Conservation (phyloP, 352 stramenopile species). For the Pythium myriotylum region DNA sequence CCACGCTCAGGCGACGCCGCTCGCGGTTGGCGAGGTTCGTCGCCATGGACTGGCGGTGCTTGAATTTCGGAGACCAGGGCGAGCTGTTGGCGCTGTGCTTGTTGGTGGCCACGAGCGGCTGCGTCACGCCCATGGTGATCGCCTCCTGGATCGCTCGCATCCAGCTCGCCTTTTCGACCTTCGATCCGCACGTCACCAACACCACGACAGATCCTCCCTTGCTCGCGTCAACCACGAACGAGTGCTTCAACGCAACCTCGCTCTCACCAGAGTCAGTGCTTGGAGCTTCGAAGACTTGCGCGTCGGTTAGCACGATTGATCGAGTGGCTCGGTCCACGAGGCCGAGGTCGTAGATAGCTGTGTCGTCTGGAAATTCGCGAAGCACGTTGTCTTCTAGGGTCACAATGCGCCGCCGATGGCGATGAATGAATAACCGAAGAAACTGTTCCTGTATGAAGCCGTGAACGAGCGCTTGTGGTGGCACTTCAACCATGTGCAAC, state of each 20-base stretch:
- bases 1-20: constrained; percentile 4
- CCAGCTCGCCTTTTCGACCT: constrained; percentile 54
- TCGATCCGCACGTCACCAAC: constrained; percentile 43
- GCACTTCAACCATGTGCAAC: constrained; percentile 11
- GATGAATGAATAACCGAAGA: constrained; percentile 15
- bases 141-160: constrained; percentile 36
- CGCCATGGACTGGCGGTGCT: constrained; percentile 18
- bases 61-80: constrained; percentile 13
- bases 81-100: constrained; percentile 18
- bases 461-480: neutral
- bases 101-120: constrained; percentile 8
- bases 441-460: constrained; percentile 22
- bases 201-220: constrained; percentile 12
- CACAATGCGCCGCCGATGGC: constrained; percentile 11
- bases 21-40: constrained; percentile 16
- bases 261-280: constrained; percentile 5
- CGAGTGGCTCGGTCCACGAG: neutral
- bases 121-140: constrained; percentile 9
- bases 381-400: constrained; percentile 13
- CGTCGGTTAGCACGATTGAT: neutral
- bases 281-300: constrained; percentile 10
- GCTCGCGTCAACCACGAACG: constrained; percentile 33
- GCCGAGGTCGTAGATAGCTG: neutral
- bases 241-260: constrained; percentile 39
- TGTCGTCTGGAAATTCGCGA: constrained; percentile 10